Conservation (phyloP, 2,329 filamentous ascomycete species). For the Aspergillus uvarum region DNA sequence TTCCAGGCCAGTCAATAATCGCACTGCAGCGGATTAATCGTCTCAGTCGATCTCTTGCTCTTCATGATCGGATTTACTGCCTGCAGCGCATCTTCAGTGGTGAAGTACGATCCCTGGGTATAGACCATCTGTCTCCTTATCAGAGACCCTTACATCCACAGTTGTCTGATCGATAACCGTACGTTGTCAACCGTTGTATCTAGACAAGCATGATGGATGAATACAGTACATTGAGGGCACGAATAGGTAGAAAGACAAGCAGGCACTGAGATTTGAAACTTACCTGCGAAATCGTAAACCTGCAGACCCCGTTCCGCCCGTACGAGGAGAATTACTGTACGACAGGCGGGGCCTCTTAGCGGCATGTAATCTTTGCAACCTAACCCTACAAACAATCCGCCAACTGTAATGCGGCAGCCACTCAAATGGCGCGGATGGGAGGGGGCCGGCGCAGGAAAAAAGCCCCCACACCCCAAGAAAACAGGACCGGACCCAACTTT, state of each 20-base stretch:
- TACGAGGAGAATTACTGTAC: neutral
- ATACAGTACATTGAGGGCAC: neutral
- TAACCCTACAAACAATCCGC: neutral
- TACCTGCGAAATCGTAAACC: neutral
- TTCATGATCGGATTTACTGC: neutral
- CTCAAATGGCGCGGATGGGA: neutral
- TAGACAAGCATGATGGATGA: neutral
- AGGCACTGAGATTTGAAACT: neutral
- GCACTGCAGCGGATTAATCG: neutral
- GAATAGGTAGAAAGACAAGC: neutral
- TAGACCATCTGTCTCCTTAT: neutral
- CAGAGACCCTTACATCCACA: neutral
- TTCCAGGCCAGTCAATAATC: neutral
- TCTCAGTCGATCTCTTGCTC: neutral
- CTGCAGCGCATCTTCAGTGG: too few relatives aligned
- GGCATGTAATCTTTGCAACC: neutral
- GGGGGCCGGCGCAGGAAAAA: neutral
- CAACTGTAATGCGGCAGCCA: neutral
- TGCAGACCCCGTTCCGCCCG: neutral
- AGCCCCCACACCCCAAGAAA: conserved; percentile 1
- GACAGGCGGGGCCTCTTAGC: neutral
- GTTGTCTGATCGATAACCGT: neutral
- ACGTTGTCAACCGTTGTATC: neutral
- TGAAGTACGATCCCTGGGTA: too few relatives aligned
- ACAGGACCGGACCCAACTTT: conserved; percentile 5